Conservation (phyloP, 805 yeast genomes). For the Ogataea wickerhamii region DNA sequence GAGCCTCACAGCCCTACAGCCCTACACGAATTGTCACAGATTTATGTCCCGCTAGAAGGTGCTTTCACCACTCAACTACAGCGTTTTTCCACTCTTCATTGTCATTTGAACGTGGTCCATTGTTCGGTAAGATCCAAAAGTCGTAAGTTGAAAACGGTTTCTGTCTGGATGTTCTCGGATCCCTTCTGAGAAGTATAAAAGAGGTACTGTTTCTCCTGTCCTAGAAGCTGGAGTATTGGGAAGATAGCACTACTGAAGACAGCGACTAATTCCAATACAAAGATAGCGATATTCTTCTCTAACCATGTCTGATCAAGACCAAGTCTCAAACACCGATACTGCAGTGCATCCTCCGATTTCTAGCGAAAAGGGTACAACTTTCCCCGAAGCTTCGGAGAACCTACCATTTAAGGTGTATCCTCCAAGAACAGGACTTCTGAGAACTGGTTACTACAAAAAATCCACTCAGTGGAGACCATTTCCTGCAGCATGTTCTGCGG, state of each 20-base stretch:
- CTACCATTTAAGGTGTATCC: conserved; percentile 29
- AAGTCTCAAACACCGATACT: conserved; percentile 27
- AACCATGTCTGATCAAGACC: conserved; percentile 21
- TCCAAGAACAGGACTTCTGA: conserved; percentile 39
- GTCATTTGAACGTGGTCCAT: too few species aligned
- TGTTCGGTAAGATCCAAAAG: background rate
- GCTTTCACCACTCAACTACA: too few species aligned
- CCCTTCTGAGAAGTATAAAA: background rate
- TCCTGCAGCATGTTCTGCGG: conserved; percentile 49
- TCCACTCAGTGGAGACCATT: conserved; percentile 40
- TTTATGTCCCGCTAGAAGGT: too few species aligned
- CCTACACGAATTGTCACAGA: too few species aligned
- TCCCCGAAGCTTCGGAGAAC: background rate
- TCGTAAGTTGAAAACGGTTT: background rate
- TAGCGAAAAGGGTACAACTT: conserved; percentile 7
- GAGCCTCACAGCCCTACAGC: too few species aligned
- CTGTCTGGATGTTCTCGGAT: background rate
- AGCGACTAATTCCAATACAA: background rate
- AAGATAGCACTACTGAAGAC: background rate
- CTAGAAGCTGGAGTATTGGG: background rate
- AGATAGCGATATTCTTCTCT: too few species aligned
- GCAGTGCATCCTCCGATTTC: conserved; percentile 20
- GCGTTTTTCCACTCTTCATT: too few species aligned
- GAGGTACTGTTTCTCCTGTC: background rate
- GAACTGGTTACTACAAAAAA: conserved; percentile 42